Evolutionary conservation across 1,284 basidiomycete species (phyloP).

Genomic region (Malassezia obtusa): DNA sequence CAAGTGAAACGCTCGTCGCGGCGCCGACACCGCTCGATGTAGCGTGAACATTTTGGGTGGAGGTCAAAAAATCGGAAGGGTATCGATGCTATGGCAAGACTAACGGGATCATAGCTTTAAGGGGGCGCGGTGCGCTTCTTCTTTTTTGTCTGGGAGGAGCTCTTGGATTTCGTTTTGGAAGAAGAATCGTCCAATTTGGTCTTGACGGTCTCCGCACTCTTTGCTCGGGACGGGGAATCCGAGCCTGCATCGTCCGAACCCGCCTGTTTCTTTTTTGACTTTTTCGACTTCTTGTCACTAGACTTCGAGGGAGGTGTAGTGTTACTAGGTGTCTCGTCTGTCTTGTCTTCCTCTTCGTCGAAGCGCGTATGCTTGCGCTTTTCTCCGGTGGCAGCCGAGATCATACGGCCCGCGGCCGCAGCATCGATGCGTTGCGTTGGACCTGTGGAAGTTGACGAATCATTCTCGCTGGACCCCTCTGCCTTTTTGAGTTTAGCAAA

Average conservation of each 20-base stretch:
- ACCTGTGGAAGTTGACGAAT: too few species aligned
- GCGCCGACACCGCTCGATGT: too few species aligned
- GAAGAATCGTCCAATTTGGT: neutral
- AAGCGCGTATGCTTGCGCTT: slow-evolving; percentile 13
- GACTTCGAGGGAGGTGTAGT: too few species aligned
- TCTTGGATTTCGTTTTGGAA: neutral
- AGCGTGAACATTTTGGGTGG: neutral
- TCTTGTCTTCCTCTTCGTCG: neutral
- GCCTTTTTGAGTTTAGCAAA: slow-evolving; percentile 13
- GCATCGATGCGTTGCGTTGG: neutral
- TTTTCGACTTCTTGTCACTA: neutral
- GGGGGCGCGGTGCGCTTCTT: neutral
- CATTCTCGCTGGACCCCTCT: neutral
- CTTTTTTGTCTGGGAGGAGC: neutral
- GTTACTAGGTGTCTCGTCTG: too few species aligned
- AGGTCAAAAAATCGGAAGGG: neutral
- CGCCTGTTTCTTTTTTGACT: neutral
- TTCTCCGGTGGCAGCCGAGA: neutral
- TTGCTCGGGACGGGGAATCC: too few species aligned
- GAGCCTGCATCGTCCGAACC: too few species aligned
- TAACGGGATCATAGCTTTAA: too few species aligned
- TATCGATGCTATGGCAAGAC: neutral
- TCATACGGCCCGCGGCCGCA: slow-evolving; percentile 7
- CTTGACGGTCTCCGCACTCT: neutral
- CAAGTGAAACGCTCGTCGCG: neutral